Conservation (phyloP, 1,284 basidiomycete species). For the Neolentinus lepideus region DNA sequence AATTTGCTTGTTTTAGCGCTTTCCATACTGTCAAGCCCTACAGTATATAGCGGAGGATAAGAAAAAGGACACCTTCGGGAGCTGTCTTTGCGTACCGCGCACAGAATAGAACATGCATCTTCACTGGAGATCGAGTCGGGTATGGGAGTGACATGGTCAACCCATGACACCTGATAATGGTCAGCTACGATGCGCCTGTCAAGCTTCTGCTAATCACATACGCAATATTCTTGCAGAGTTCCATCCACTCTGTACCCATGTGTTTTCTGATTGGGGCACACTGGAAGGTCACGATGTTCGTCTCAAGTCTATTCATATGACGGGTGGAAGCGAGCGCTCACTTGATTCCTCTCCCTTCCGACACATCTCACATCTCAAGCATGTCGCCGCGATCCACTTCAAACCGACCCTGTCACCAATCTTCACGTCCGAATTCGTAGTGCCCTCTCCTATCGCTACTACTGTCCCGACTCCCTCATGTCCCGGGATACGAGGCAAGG, state of each 20-base stretch:
- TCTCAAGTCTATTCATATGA: neutral
- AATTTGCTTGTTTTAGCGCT: slow-evolving; percentile 51
- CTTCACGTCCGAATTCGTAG: slow-evolving; percentile 34
- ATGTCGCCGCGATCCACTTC: slow-evolving; percentile 66
- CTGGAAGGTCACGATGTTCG: slow-evolving; percentile 13
- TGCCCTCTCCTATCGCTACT: slow-evolving; percentile 61
- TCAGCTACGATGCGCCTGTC: neutral
- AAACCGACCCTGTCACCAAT: slow-evolving; percentile 67
- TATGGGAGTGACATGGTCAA: slow-evolving; percentile 60
- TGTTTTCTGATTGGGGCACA: slow-evolving; percentile 34
- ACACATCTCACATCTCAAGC: slow-evolving; percentile 58
- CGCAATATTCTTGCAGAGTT: slow-evolving; percentile 38
- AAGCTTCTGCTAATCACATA: slow-evolving; percentile 19
- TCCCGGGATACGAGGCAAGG: slow-evolving; percentile 60
- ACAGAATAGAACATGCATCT: slow-evolving; percentile 59
- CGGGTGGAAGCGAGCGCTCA: slow-evolving; percentile 20
- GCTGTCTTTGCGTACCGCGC: slow-evolving; percentile 36
- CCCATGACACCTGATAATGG: slow-evolving; percentile 37
- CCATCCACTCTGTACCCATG: slow-evolving; percentile 59
- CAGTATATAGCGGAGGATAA: slow-evolving; percentile 5
- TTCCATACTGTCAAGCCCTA: slow-evolving; percentile 66
- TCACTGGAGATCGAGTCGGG: slow-evolving; percentile 50
- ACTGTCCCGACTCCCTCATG: slow-evolving; percentile 60
- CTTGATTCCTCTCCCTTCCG: slow-evolving; percentile 44
- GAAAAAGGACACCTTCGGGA: slow-evolving; percentile 2